Percentiles rank a stretch among this genome's conserved stretches.
phyloP scores from a whole-genome alignment of 805 yeast species.

The Kazachstania bromeliacearum region DNA sequence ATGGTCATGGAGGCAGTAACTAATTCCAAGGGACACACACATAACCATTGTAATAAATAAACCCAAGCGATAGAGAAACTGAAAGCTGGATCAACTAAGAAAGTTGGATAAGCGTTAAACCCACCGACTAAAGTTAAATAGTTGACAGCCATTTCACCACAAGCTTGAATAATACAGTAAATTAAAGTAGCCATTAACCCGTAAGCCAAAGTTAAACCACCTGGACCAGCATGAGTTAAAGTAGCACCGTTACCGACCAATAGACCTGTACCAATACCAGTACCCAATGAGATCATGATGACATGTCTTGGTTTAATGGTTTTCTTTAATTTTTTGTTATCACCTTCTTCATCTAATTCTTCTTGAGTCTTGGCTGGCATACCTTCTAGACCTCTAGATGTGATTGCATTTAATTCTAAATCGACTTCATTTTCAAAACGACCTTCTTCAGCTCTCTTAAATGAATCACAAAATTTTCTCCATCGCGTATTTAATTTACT shows the following conservation, averaged over 20 bases:
- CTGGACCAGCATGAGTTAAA: constrained; percentile 38
- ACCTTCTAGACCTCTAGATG: constrained; percentile 1
- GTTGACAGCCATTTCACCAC: constrained; percentile 59
- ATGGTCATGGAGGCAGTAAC: constrained; percentile 58
- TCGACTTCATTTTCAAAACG: constrained; percentile 2
- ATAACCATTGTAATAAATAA: constrained; percentile 55
- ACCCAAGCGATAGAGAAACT: constrained; percentile 56
- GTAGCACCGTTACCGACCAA: constrained; percentile 49
- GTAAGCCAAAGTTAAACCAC: constrained; percentile 45
- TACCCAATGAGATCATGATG: constrained; percentile 72
- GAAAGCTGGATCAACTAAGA: constrained; percentile 46
- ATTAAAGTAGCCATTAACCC: constrained; percentile 48
- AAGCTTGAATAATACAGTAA: constrained; percentile 49
- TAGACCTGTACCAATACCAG: constrained; percentile 75
- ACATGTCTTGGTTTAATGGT: constrained; percentile 39
- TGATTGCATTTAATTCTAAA: background rate
- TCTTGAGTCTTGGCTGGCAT: constrained; percentile 2
- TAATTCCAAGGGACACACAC: constrained; percentile 53
- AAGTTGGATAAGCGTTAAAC: constrained; percentile 47
- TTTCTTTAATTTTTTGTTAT: constrained; percentile 28
- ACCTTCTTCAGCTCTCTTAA: constrained; percentile 11
- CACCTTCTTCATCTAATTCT: constrained; percentile 4
- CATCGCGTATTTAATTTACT: background rate
- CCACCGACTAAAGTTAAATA: constrained; percentile 54
- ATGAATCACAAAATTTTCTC: constrained; percentile 4